These are phyloP conservation scores for Entomophthora muscae DNA, from an alignment of 371 early-diverging fungal species.

Conservation along the genomic window DNA sequence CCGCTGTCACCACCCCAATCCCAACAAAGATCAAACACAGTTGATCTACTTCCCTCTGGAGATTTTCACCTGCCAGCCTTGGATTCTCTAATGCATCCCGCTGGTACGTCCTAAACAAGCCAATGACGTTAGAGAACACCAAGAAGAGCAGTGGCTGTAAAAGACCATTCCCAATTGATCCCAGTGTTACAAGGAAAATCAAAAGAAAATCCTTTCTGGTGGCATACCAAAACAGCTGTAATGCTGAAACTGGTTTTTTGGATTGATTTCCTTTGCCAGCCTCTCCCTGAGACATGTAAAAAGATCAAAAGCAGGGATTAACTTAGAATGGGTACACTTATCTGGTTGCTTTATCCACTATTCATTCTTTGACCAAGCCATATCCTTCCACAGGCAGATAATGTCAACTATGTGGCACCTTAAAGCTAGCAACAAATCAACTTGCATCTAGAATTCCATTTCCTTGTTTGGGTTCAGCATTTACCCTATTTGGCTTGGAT, in stretches of 20 bases:
- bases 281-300: no score
- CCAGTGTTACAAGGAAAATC: not conserved
- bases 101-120: conserved; percentile 11
- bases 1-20: conserved; percentile 29
- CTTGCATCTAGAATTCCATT: no score
- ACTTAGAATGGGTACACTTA: no score
- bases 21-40: conserved; percentile 15
- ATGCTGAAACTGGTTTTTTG: not conserved
- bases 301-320: no score
- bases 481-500: no score
- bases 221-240: not conserved
- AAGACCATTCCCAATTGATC: not conserved
- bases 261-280: no score
- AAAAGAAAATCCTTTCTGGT: not conserved
- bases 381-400: no score
- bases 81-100: conserved; percentile 31
- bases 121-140: not conserved
- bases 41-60: conserved; percentile 45
- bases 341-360: no score
- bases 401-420: no score
- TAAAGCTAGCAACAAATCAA: no score
- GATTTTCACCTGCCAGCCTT: conserved; percentile 44
- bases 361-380: no score
- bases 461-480: no score
- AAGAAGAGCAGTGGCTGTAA: not conserved